Conservation (phyloP, 768 basidiomycete genomes). For the Harrya chromipes region DNA sequence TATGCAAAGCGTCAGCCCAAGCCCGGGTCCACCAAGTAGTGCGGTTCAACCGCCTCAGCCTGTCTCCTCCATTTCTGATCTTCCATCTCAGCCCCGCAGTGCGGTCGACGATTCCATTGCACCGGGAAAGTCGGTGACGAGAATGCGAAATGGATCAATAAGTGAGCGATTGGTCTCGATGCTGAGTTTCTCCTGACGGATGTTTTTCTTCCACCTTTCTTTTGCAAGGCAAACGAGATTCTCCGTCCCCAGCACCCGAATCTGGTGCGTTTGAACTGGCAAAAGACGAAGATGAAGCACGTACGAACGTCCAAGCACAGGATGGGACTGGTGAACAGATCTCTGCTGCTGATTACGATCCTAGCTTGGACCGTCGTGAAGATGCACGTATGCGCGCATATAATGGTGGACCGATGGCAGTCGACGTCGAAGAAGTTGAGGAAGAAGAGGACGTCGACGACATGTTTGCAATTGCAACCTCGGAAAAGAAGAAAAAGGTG, state of each 20-base stretch:
- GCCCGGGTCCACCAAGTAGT: slow-evolving; percentile 66
- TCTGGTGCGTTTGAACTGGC: slow-evolving; percentile 62
- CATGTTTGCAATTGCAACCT: slow-evolving; percentile 78
- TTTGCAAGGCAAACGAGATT: slow-evolving; percentile 46
- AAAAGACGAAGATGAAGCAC: slow-evolving; percentile 56
- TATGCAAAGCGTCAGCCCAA: slow-evolving; percentile 47
- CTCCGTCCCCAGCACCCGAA: slow-evolving; percentile 57
- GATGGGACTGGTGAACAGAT: slow-evolving; percentile 62
- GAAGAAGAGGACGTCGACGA: slow-evolving; percentile 82
- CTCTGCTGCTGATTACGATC: slow-evolving; percentile 92
- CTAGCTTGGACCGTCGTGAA: slow-evolving; percentile 75
- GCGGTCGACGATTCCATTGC: slow-evolving; percentile 33
- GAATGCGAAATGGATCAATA: slow-evolving; percentile 18
- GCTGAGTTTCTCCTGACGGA: neutral
- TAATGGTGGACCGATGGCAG: slow-evolving; percentile 34
- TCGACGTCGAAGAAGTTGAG: slow-evolving; percentile 49
- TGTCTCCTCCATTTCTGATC: slow-evolving; percentile 60
- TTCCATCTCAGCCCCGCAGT: slow-evolving; percentile 54
- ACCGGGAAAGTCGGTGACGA: slow-evolving; percentile 7
- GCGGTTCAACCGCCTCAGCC: slow-evolving; percentile 69
- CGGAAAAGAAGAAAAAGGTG: slow-evolving; percentile 48
- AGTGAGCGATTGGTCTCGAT: slow-evolving; percentile 14
- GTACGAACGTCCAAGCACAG: slow-evolving; percentile 44
- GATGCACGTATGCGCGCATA: slow-evolving; percentile 72
- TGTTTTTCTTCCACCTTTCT: neutral